These are phyloP conservation scores for Rutidosis leptorrhynchoides DNA, from an alignment of 129 eudicot genomes.

Conservation along the genomic window DNA sequence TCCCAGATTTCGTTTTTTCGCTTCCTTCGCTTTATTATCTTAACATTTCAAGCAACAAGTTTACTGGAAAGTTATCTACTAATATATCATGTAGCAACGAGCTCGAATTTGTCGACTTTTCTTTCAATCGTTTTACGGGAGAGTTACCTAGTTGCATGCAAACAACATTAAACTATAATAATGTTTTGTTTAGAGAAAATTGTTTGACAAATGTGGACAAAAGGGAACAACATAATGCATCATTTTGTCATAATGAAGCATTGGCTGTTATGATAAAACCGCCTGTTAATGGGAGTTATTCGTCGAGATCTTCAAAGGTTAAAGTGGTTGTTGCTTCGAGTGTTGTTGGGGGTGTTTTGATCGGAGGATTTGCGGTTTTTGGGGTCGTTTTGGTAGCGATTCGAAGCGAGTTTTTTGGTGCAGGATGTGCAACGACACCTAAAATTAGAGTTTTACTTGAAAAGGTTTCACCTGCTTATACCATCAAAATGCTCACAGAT, in stretches of 20 bases:
- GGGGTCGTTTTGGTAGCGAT: constrained; percentile 46
- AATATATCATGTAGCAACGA: constrained; percentile 43
- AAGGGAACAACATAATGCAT: constrained; percentile 33
- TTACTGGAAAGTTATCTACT: constrained; percentile 50
- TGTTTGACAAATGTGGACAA: constrained; percentile 41
- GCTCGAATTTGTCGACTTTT: constrained; percentile 45
- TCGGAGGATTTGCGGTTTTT: constrained; percentile 51
- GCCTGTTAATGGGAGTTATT: constrained; percentile 21
- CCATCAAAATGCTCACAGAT: constrained; percentile 56
- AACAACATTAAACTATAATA: not conserved
- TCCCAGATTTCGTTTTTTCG: constrained; percentile 47
- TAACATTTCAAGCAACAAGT: constrained; percentile 57
- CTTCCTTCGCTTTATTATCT: constrained; percentile 54
- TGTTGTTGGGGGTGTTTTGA: constrained; percentile 55
- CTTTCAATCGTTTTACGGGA: constrained; percentile 63
- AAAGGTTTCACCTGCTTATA: constrained; percentile 48
- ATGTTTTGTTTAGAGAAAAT: constrained; percentile 46
- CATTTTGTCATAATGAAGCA: constrained; percentile 64
- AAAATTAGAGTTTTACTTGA: constrained; percentile 41
- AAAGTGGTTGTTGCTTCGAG: constrained; percentile 60
- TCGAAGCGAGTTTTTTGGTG: constrained; percentile 40
- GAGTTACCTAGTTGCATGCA: constrained; percentile 60
- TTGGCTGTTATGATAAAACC: constrained; percentile 68
- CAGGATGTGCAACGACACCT: constrained; percentile 32
- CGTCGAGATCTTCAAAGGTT: constrained; percentile 24